phyloP scores from a whole-genome alignment of 257 asterid species.

The Solanum tacnaense region DNA sequence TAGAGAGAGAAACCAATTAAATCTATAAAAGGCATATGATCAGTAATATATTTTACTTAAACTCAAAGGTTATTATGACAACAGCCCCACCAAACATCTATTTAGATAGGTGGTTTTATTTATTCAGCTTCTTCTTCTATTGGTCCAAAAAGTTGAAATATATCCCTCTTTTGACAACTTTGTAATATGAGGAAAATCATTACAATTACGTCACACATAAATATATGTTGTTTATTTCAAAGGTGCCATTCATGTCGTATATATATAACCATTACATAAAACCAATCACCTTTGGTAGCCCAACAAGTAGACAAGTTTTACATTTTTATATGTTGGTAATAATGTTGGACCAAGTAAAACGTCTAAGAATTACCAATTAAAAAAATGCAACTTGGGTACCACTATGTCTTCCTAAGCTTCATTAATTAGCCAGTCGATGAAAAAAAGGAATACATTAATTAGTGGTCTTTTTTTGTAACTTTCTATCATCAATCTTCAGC shows the following conservation, averaged over 20 bases:
- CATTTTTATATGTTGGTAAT: neutral
- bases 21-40: neutral
- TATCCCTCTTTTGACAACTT: constrained; percentile 11
- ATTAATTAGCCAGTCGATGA: neutral
- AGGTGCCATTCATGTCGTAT: constrained; percentile 54
- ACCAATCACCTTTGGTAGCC: neutral
- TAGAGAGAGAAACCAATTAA: neutral
- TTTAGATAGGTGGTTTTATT: constrained; percentile 5
- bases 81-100: constrained; percentile 43
- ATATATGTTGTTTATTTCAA: constrained; percentile 26
- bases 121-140: constrained; percentile 28
- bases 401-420: neutral
- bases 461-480: neutral
- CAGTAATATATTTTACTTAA: constrained; percentile 33
- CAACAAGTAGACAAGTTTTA: constrained; percentile 5
- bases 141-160: constrained; percentile 63
- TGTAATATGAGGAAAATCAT: neutral
- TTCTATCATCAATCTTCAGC: neutral
- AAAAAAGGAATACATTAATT: neutral
- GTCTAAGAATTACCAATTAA: neutral
- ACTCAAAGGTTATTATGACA: constrained; percentile 38
- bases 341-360: constrained; percentile 18
- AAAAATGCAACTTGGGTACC: neutral
- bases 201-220: constrained; percentile 13
- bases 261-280: neutral